A percentile compares a stretch with the other conserved stretches of the same genome.
Evolutionary conservation across 352 stramenopile species (phyloP).

Genomic region (Phytophthora pinifolia): DNA sequence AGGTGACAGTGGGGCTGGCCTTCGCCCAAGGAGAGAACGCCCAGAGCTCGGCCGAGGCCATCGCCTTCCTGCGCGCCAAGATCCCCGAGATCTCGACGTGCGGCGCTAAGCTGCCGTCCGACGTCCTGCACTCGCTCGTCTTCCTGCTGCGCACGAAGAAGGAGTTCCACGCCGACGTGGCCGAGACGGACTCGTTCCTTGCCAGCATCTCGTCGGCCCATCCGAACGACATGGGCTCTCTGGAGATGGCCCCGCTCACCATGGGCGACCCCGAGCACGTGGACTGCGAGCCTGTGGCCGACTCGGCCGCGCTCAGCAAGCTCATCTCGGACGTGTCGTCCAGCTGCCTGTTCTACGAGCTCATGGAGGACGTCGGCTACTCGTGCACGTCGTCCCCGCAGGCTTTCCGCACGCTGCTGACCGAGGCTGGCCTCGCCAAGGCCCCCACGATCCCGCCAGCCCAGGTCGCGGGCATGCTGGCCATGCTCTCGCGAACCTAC

Average conservation of each 20-base stretch:
- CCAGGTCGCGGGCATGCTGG: conserved; percentile 88
- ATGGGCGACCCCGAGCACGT: conserved; percentile 87
- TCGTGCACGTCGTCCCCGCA: conserved; percentile 74
- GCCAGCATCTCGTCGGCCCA: conserved; percentile 85
- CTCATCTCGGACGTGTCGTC: conserved; percentile 78
- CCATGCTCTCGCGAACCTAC: conserved; percentile 86
- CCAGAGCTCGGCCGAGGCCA: conserved; percentile 56
- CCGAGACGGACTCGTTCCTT: conserved; percentile 84
- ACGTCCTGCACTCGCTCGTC: conserved; percentile 82
- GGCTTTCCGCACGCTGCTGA: conserved; percentile 80
- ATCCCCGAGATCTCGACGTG: conserved; percentile 85
- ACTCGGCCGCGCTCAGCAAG: conserved; percentile 65
- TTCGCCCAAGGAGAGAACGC: conserved; percentile 77
- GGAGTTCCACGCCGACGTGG: conserved; percentile 68
- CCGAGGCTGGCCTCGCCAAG: conserved; percentile 79
- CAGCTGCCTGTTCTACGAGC: conserved; percentile 87
- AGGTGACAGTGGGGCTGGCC: conserved; percentile 80
- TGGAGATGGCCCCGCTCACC: conserved; percentile 85
- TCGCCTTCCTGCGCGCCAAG: conserved; percentile 80
- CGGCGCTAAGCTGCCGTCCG: conserved; percentile 77
- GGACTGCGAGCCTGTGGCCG: conserved; percentile 67
- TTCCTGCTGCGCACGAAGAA: conserved; percentile 84
- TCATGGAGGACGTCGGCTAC: conserved; percentile 92
- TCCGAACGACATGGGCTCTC: conserved; percentile 82
- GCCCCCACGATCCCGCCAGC: conserved; percentile 80